These are phyloP conservation scores for Xylaria sp. DNA, from an alignment of 495 filamentous ascomycete genomes.

Conservation along the genomic window DNA sequence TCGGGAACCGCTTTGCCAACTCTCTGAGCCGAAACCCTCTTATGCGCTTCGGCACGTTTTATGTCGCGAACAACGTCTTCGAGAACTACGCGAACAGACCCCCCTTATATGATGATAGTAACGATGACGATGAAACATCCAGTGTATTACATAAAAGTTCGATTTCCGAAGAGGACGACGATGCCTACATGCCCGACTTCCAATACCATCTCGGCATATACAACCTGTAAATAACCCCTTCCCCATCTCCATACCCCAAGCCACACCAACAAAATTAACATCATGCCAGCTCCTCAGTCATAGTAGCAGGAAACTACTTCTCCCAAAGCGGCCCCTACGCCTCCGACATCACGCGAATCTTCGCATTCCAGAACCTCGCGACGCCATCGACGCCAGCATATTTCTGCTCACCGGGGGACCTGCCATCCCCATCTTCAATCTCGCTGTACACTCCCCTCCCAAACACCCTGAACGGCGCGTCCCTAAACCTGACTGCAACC, in stretches of 20 bases:
- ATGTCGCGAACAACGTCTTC: slow-evolving; percentile 26
- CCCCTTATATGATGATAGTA: background rate
- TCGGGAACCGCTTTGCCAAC: slow-evolving; percentile 32
- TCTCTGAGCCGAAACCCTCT: slow-evolving; percentile 33
- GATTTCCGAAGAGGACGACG: background rate
- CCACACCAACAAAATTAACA: background rate
- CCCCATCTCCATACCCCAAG: background rate
- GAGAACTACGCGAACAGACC: background rate
- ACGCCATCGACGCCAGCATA: slow-evolving; percentile 8
- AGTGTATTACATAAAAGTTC: background rate
- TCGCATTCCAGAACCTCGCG: slow-evolving; percentile 26
- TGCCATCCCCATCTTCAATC: background rate
- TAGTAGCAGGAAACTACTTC: slow-evolving; percentile 32
- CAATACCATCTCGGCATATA: slow-evolving; percentile 33
- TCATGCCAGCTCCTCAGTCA: slow-evolving; percentile 22
- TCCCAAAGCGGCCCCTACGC: slow-evolving; percentile 22
- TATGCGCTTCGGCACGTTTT: slow-evolving; percentile 35
- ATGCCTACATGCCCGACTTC: slow-evolving; percentile 23
- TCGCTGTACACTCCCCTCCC: background rate
- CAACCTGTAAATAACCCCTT: slow-evolving; percentile 17
- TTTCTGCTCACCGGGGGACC: slow-evolving; percentile 22
- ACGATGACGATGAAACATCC: background rate
- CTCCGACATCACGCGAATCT: slow-evolving; percentile 25
- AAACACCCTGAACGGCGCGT: background rate
- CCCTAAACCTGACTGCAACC: background rate